Base-by-base conservation (phyloP, 805 yeast genomes). In the Diddensiella transvaalensis region DNA sequence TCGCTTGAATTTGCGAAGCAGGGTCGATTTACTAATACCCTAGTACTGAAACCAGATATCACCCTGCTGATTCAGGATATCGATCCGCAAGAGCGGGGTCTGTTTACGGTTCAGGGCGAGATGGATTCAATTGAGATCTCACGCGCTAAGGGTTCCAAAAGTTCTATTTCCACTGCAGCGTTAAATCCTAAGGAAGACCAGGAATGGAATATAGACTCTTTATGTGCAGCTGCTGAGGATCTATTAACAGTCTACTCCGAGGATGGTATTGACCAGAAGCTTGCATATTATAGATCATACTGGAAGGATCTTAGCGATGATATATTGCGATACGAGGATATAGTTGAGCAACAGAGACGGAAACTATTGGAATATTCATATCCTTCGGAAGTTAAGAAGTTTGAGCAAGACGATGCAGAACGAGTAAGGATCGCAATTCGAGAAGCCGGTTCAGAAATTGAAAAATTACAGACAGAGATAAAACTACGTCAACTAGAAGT, bases 1-100 rank as follows among this genome's bases (percentile, higher is more conserved):
- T 22, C 55, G n/a, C 40, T 75, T 2, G 67, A 77, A 47, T 82
- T 82, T 61, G 63, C 72, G 18, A 71, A 75, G 0, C 79, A 85
- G 0, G 87, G 87, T 0, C 74, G 80, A 3, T 83, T 83, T 62
- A 78, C 84, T 35, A 83, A 83, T 57, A 83, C 88, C 2, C 66
- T 82, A 15, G 70, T 79, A 6, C 65, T 72, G 22, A 65, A 69
- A 42, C 79, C 80, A 10, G 70, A 72, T 23, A 80, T 82, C 48
- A 79, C 82, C 2, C 66, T 72, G 18, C 65, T 83, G n/a, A 65
- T 83, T 18, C 71, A 83, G 55, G 88, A 83, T 61, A 79, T 84
- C 2, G 76, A 77, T 30, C 62, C 47, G 29, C 51, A 42, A 15
- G 60, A 54, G 18, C 50, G 52, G 11, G 47, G 48, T 22, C 42